A percentile compares a stretch with the other conserved stretches of the same genome.
phyloP scores from a whole-genome alignment of 805 yeast genomes.

The Maudiozyma turicensis region DNA sequence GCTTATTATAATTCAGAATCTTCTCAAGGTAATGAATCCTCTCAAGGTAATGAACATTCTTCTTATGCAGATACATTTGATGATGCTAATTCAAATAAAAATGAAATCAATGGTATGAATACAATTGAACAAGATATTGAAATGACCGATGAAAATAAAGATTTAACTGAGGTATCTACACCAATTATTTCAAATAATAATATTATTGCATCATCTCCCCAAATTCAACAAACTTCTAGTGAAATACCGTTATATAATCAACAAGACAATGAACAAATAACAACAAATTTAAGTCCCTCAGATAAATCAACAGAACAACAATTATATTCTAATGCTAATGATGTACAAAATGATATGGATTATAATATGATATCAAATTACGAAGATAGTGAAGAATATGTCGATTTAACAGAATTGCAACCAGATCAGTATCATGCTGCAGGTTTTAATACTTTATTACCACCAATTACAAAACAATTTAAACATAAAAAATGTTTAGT shows the following conservation, averaged over 20 bases:
- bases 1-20: constrained; percentile 1
- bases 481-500: constrained; percentile 74
- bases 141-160: constrained; percentile 3
- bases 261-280: not conserved
- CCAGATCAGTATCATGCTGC: constrained; percentile 62
- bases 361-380: constrained; percentile 7
- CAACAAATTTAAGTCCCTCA: not conserved
- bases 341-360: constrained; percentile 5
- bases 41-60: not conserved
- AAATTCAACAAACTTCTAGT: not conserved
- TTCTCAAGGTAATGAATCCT: not conserved
- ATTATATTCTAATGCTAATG: not conserved
- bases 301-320: not conserved
- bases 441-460: constrained; percentile 57
- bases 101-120: constrained; percentile 5
- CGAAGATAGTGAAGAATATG: constrained; percentile 29
- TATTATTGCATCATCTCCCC: not conserved
- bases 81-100: not conserved
- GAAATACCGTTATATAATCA: not conserved
- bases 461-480: constrained; percentile 36
- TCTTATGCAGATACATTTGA: not conserved
- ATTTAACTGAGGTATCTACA: not conserved
- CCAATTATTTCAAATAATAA: not conserved
- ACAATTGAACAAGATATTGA: constrained; percentile 14
- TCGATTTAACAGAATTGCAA: constrained; percentile 57